phyloP scores from a whole-genome alignment of 1,139 yeast species.

The Spathaspora sp. region DNA sequence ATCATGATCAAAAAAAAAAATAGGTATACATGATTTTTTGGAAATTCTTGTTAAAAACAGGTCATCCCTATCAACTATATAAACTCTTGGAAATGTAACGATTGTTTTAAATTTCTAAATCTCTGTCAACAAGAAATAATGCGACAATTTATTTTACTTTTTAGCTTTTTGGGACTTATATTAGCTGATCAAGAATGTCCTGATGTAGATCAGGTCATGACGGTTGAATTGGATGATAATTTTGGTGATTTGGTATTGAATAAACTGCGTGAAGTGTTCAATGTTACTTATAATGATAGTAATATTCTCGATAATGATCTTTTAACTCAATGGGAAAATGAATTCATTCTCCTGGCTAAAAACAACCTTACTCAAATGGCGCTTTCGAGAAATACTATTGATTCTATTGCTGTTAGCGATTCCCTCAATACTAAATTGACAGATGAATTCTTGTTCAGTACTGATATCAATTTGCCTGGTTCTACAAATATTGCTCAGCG shows the following conservation, averaged over 20 bases:
- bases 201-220: background rate
- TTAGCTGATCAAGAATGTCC: background rate
- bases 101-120: too few species aligned
- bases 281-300: background rate
- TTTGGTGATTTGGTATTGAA: background rate
- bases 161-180: background rate
- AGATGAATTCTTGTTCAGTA: constrained; percentile 56
- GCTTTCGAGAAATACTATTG: constrained; percentile 50
- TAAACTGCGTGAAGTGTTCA: too few species aligned
- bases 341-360: constrained; percentile 50
- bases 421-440: constrained; percentile 20
- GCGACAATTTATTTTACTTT: background rate
- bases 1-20: too few species aligned
- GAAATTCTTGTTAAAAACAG: too few species aligned
- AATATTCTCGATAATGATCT: constrained; percentile 31
- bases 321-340: constrained; percentile 51
- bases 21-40: too few species aligned
- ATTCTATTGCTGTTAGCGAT: constrained; percentile 39
- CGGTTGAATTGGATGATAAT: background rate
- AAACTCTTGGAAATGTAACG: too few species aligned
- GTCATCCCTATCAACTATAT: too few species aligned
- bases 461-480: constrained; percentile 62
- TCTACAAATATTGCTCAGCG: constrained; percentile 73
- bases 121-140: too few species aligned
- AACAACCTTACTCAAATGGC: constrained; percentile 61